Percentiles rank a stretch among this genome's conserved stretches.
phyloP scores from a whole-genome alignment of 257 asterid species.

The Petunia secreta region DNA sequence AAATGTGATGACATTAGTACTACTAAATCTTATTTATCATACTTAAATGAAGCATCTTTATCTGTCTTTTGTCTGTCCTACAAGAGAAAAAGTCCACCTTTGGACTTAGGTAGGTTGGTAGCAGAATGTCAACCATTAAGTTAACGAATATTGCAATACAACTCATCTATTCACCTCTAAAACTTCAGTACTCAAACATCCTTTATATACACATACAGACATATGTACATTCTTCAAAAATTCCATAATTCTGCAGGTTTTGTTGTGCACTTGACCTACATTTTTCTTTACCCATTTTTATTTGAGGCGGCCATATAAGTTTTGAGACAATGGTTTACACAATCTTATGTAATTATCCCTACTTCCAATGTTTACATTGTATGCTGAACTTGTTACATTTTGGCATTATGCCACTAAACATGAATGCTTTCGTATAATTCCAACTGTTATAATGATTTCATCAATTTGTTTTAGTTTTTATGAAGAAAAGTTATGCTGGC shows the following conservation, averaged over 20 bases:
- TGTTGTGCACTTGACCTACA: background rate
- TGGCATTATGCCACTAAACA: background rate
- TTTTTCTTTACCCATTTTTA: background rate
- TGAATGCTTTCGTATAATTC: background rate
- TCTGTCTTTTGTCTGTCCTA: background rate
- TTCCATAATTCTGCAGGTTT: background rate
- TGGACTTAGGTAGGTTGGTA: background rate
- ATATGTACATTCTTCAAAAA: background rate
- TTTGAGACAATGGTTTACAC: background rate
- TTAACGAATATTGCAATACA: background rate
- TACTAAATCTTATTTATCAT: no score
- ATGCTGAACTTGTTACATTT: background rate
- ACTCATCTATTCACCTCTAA: background rate
- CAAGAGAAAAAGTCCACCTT: background rate
- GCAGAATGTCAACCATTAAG: background rate
- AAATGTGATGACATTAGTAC: background rate
- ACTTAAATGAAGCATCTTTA: background rate
- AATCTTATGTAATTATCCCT: background rate
- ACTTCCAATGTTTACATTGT: background rate
- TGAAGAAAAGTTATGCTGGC: background rate
- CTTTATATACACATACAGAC: background rate
- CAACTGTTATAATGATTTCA: background rate
- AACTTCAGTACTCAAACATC: background rate
- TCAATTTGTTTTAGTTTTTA: background rate
- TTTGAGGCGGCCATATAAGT: background rate